Evolutionary conservation across 495 filamentous ascomycete species (phyloP), one percentile per base, ranked within the genome.

Genomic region (Penicillium pancosmium): DNA sequence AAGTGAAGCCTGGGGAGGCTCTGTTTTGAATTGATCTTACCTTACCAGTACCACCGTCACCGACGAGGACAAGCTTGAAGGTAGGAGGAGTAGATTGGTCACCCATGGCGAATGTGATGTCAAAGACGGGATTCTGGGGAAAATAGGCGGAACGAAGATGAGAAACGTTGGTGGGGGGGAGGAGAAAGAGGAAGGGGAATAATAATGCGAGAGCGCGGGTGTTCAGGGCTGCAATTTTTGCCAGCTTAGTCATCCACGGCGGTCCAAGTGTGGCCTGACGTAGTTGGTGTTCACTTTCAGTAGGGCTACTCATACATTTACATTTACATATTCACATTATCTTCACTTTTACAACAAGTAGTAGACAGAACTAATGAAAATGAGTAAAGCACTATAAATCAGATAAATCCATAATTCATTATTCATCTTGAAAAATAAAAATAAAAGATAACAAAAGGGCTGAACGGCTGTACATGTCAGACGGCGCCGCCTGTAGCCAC

Each of bases 61-160:
- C 95, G 73, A 99, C 95, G 73, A 99, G 92, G 67, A 99, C 95
- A 71, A 99, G 90, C 91, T 99, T 99, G 86, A 99, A 98, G 72
- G 92, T 97, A 50, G 85, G 83, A 50, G 87, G 85, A 63, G 72
- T 38, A 19, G 46, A 74, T 54, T 77, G 67, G 40, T 71, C 70
- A 62, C 87, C 84, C 88, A 92, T 93, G 73, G 64, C 80, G 73
- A 57, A 63, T 80, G 5, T 73, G 56, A 62, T 66, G 77, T 67
- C 18, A 73, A 64, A 69, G 65, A 70, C 56, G 50, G 41, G 40
- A 51, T 31, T 44, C 47, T 54, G 21, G 52, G 52, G 23, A 41
- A 57, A 43, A 53, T 38, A 19, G 31, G 57, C 44, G 40, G n/a
- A 41, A 52, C 52, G 35, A 44, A 52, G 53, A 58, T 57, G 64